Base-by-base conservation (phyloP, 2,329 filamentous ascomycete genomes). In the Venturia carpophila region DNA sequence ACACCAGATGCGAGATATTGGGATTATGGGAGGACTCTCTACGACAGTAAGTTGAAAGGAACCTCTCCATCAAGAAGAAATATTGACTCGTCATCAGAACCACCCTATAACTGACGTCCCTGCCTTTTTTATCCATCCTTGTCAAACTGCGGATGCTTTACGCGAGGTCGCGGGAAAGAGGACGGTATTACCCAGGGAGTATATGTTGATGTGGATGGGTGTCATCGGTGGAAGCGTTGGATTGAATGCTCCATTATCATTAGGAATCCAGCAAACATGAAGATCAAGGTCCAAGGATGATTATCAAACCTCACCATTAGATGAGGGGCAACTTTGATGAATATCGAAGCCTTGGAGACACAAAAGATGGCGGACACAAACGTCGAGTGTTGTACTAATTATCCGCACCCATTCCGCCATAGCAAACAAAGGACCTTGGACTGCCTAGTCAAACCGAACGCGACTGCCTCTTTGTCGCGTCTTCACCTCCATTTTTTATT, bases 1-100 rank as follows among this genome's bases (percentile, higher is more conserved):
- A 72, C 76, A 79, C 63, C 77, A 81, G 67, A 80, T 92, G 68
- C 84, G 83, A 69, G 78, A 77, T 62, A 78, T 84, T 58, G 87
- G 88, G 42, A 79, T 84, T 30, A 83, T 90, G 70, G 89, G 89
- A 56, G 88, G 87, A 68, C 88, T 93, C 72, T 91, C 89, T 70
- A 84, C 86, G 73, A 88, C 88, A 71, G 90, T 92, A 79, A 79
- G 88, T 86, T 64, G 17, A 21, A 13, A 27, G 37, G 19, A 9
- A 52, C 13, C 17, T 61, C 24, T 61, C n/a, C 39, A 21, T 17
- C 19, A 3, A 2, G 17, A 13, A 13, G 3, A 49, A n/a, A 27
- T 55, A 24, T 34, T 52, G 27, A 63, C 5, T 3, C 37, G 10
- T 10, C 13, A 21, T 15, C 37, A 66, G 64, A 41, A 66, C 37